These are phyloP conservation scores for Syzygium aromaticum DNA, from an alignment of 345 rosid genomes.

Conservation along the genomic window DNA sequence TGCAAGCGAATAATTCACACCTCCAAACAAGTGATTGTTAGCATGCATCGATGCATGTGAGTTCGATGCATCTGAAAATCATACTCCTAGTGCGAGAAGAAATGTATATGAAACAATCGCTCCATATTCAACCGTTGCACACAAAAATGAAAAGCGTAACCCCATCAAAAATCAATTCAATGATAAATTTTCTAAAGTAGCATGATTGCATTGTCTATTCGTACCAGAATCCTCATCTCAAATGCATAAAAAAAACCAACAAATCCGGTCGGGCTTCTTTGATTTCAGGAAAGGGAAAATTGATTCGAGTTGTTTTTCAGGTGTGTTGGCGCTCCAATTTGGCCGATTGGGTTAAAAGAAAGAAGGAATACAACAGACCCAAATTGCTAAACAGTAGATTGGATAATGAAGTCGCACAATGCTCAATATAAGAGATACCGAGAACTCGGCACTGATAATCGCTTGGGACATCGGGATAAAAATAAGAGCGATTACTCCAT, in stretches of 20 bases:
- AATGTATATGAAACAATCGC: not conserved
- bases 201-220: not conserved
- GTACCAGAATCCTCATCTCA: rapidly evolving
- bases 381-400: too few relatives aligned
- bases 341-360: too few relatives aligned
- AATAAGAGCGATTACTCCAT: too few relatives aligned
- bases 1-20: not conserved
- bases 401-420: too few relatives aligned
- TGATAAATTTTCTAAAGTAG: not conserved
- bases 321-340: too few relatives aligned
- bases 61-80: not conserved
- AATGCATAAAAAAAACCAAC: too few relatives aligned
- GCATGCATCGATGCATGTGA: not conserved
- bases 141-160: not conserved
- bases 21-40: not conserved
- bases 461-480: too few relatives aligned
- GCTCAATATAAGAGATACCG: too few relatives aligned
- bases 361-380: too few relatives aligned
- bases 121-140: not conserved
- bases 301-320: not conserved
- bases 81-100: rapidly evolving
- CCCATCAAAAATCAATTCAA: not conserved
- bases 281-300: not conserved
- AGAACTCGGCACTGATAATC: too few relatives aligned
- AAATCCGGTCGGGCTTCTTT: not conserved